Base-by-base conservation (phyloP, 2,329 filamentous ascomycete species). In the Cadophora gregata region DNA sequence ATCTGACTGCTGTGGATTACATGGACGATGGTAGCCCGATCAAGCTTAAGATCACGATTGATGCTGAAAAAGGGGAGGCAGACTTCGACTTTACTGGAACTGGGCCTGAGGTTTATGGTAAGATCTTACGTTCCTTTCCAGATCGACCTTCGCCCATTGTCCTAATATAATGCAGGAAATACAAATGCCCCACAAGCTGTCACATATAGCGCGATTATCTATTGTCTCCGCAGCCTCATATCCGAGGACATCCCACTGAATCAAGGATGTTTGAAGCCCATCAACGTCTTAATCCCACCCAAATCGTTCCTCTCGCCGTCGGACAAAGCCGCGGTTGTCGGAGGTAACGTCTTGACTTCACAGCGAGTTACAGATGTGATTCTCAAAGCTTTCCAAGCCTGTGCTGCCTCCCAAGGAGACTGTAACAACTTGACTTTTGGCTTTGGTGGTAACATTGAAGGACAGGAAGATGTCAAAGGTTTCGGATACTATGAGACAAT, bases 401-500 rank as follows among this genome's bases (percentile, higher is more conserved):
- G 90, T 72, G 92, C 92, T 5, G 93, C 92, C 42, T 88, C 84
- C 24, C 92, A 96, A 75, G 93, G 93, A 59, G 90, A 92, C 78
- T 92, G 89, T 78, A 96, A 96, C 79, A 95, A 95, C 77, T 84
- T 96, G 6, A 95, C 92, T 0, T 96, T 96, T 75, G 92, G 91
- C 68, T 93, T 92, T 73, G 90, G 91, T 63, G 91, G 91, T 51
- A 89, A 90, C 67, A 78, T 85, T 31, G 79, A 83, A 0, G 82
- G 84, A 4, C 81, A 85, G 59, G 83, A 86, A 63, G 83, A 84
- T n/a, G 82, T 87, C n/a, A 87, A 88, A 42, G 92, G 92, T 0
- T 96, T 96, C 75, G 92, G 92, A 10, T 96, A 95, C 81, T 95
- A 95, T 77, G 92, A 96, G 78, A 95, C 92, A 6, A 93, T 96